Evolutionary conservation across 371 early-diverging fungal species (phyloP).

Genomic region (Circinella umbellata): DNA sequence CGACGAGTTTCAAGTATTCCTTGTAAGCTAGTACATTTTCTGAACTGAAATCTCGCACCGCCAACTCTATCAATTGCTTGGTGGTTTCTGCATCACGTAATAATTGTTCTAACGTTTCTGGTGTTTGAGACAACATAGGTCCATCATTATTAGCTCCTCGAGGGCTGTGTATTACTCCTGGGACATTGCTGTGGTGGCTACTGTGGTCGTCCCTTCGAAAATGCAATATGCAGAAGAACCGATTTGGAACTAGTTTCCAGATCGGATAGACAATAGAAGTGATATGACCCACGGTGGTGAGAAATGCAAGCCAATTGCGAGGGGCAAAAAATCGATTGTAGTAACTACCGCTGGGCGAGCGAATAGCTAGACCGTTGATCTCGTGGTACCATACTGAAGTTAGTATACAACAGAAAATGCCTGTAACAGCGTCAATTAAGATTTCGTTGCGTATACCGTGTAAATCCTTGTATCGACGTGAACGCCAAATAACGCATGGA

Average conservation of each 20-base stretch:
- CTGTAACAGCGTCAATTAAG: slow-evolving; percentile 24
- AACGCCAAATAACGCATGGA: slow-evolving; percentile 30
- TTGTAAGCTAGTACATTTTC: slow-evolving; percentile 49
- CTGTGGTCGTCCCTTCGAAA: not conserved
- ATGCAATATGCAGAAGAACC: not conserved
- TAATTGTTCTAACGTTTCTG: slow-evolving; percentile 30
- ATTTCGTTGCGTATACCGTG: slow-evolving; percentile 49
- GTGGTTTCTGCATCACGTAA: slow-evolving; percentile 27
- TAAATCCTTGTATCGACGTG: slow-evolving; percentile 31
- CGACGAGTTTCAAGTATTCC: slow-evolving; percentile 30
- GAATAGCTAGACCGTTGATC: not conserved
- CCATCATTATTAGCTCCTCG: not conserved
- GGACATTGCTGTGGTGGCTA: not conserved
- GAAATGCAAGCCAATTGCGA: slow-evolving; percentile 30
- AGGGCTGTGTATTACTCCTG: not conserved
- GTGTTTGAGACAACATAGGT: slow-evolving; percentile 10
- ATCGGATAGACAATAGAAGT: slow-evolving; percentile 36
- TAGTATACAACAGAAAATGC: slow-evolving; percentile 31
- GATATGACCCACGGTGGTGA: slow-evolving; percentile 27
- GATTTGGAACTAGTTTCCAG: slow-evolving; percentile 5
- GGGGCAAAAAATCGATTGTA: slow-evolving; percentile 21
- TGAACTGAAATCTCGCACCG: slow-evolving; percentile 49
- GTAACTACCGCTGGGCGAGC: not conserved
- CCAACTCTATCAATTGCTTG: slow-evolving; percentile 28
- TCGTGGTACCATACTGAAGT: slow-evolving; percentile 28